A percentile compares a stretch with the other conserved stretches of the same genome.
phyloP scores from a whole-genome alignment of 2,329 filamentous ascomycete genomes.

The Claviceps digitariae region DNA sequence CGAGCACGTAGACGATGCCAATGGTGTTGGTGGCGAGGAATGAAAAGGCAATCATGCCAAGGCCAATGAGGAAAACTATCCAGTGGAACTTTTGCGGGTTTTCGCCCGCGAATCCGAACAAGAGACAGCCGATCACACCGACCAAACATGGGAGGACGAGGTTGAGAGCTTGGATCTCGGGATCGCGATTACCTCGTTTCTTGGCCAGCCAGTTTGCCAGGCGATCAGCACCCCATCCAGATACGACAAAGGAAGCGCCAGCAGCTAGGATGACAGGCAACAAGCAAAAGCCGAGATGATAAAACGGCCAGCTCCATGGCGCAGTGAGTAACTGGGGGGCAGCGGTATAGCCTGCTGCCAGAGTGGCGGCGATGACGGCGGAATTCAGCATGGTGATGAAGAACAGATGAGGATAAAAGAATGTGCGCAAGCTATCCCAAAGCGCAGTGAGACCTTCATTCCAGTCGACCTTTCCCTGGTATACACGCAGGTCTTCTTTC shows the following conservation, averaged over 20 bases:
- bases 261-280: neutral
- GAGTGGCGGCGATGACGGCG: conserved; percentile 1
- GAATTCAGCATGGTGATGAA: conserved; percentile 4
- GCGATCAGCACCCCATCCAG: neutral
- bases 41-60: conserved; percentile 2
- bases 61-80: neutral
- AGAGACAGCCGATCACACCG: neutral
- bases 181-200: conserved; percentile 1
- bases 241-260: neutral
- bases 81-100: neutral
- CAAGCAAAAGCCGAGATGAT: conserved; percentile 3
- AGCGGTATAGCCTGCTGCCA: conserved; percentile 1
- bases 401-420: conserved; percentile 2
- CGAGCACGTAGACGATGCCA: conserved; percentile 3
- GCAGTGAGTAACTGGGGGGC: neutral
- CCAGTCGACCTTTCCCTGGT: neutral
- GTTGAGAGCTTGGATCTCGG: conserved; percentile 2
- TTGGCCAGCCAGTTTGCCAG: conserved; percentile 2
- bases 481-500: neutral
- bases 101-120: conserved; percentile 1
- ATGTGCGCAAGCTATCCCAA: conserved; percentile 1
- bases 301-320: conserved; percentile 1
- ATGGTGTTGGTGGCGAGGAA: conserved; percentile 4
- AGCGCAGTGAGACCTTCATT: neutral
- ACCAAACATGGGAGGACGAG: neutral